Evolutionary conservation across 768 basidiomycete species (phyloP).

Genomic region (Leccinum obscurum): DNA sequence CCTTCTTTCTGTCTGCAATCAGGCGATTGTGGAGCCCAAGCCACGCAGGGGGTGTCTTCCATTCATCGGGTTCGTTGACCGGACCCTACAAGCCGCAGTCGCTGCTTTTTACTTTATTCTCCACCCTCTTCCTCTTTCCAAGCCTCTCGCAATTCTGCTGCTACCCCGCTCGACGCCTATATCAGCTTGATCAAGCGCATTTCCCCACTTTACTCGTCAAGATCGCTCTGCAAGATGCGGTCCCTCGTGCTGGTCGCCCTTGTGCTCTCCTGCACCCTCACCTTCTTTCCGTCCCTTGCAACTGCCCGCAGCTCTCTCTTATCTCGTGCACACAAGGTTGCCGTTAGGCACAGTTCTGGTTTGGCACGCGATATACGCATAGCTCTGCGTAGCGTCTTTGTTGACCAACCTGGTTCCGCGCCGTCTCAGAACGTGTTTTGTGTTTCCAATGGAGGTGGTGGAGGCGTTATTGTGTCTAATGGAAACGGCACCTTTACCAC

Average conservation of each 20-base stretch:
- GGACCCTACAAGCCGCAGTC: slow-evolving; percentile 13
- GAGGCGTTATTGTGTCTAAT: slow-evolving; percentile 22
- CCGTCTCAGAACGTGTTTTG: slow-evolving; percentile 38
- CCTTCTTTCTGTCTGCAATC: slow-evolving; percentile 1
- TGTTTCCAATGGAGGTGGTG: slow-evolving; percentile 23
- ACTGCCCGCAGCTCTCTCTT: slow-evolving; percentile 33
- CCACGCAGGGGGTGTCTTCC: slow-evolving; percentile 20
- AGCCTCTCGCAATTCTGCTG: neutral
- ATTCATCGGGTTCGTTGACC: slow-evolving; percentile 26
- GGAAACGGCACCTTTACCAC: slow-evolving; percentile 23
- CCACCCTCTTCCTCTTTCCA: neutral
- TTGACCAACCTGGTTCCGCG: slow-evolving; percentile 38
- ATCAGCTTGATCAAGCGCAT: slow-evolving; percentile 1
- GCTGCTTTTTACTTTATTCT: slow-evolving; percentile 18
- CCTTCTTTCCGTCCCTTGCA: slow-evolving; percentile 24
- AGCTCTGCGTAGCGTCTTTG: slow-evolving; percentile 57
- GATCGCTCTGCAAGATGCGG: slow-evolving; percentile 24
- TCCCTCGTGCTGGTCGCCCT: slow-evolving; percentile 31
- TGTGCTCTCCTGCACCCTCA: slow-evolving; percentile 31
- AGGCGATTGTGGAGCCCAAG: slow-evolving; percentile 14
- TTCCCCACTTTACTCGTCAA: slow-evolving; percentile 2
- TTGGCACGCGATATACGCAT: slow-evolving; percentile 70
- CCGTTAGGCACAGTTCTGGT: slow-evolving; percentile 56
- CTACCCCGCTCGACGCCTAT: neutral
- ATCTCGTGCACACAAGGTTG: slow-evolving; percentile 52